A percentile compares a stretch with the other conserved stretches of the same genome.
These are phyloP conservation scores for Aspergillus conjunctus DNA, from an alignment of 495 filamentous ascomycete genomes.

Conservation along the genomic window DNA sequence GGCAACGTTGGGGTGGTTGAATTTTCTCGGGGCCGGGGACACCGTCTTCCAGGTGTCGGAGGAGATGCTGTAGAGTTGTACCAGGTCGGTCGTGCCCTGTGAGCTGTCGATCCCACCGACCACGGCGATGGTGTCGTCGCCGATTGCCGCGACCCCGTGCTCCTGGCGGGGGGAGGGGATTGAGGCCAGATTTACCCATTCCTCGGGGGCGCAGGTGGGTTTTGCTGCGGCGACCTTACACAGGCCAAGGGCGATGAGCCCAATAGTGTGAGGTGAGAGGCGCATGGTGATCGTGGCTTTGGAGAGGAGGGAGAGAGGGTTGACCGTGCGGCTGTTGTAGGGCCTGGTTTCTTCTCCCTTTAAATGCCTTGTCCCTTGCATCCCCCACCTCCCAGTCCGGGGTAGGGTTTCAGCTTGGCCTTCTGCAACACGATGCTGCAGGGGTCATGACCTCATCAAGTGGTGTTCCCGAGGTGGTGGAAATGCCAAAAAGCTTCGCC, in stretches of 20 bases:
- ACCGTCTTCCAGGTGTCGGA: constrained; percentile 1
- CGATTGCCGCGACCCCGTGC: constrained; percentile 6
- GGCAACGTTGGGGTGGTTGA: constrained; percentile 7
- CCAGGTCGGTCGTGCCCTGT: constrained; percentile 3
- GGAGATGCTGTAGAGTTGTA: constrained; percentile 5
- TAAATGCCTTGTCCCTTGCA: neutral
- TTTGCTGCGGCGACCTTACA: neutral
- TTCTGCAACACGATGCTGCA: neutral
- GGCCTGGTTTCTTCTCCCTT: neutral
- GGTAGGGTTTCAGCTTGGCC: neutral
- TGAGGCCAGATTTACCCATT: constrained; percentile 10
- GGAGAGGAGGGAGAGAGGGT: neutral
- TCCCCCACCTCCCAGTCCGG: neutral
- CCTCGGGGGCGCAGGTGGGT: neutral
- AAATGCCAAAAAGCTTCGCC: neutral
- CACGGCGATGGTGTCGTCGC: constrained; percentile 5
- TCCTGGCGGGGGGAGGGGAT: constrained; percentile 5
- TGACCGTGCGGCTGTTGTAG: neutral
- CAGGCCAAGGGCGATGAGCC: constrained; percentile 1
- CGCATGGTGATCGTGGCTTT: neutral
- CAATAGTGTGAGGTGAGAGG: neutral
- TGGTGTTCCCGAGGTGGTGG: neutral
- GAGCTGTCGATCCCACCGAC: neutral
- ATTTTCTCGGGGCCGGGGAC: neutral
- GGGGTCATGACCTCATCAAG: neutral